A percentile compares a stretch with the other conserved stretches of the same genome.
Evolutionary conservation across 179 eudicot genomes (phyloP).

Genomic region (Beta macrorhiza): DNA sequence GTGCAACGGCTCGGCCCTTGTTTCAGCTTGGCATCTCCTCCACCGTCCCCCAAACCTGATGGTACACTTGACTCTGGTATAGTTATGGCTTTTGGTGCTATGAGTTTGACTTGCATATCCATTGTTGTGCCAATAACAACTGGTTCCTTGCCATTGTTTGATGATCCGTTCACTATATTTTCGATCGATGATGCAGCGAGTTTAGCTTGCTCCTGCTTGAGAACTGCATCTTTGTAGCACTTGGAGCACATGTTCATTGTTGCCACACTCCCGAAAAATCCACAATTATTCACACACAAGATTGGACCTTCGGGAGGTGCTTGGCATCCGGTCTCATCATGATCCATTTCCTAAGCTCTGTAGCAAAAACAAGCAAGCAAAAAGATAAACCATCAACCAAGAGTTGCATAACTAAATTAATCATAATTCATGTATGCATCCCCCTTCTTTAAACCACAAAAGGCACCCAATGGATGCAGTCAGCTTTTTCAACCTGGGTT

Average conservation of each 20-base stretch:
- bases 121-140: constrained; percentile 19
- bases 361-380: constrained; percentile 6
- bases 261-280: constrained; percentile 51
- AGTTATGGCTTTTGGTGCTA: constrained; percentile 35
- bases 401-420: not conserved
- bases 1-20: constrained; percentile 58
- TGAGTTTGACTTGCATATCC: constrained; percentile 33
- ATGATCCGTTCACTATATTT: constrained; percentile 65
- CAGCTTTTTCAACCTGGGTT: not conserved
- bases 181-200: constrained; percentile 76
- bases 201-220: constrained; percentile 68
- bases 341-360: constrained; percentile 45
- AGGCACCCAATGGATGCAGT: not conserved
- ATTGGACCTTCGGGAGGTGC: constrained; percentile 51
- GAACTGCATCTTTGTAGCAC: constrained; percentile 47
- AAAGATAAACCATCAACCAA: not conserved
- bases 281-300: constrained; percentile 49
- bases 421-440: not conserved
- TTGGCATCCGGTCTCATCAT: constrained; percentile 52
- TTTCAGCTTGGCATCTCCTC: constrained; percentile 38
- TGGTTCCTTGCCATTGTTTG: constrained; percentile 46
- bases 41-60: constrained; percentile 30
- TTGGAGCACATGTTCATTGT: constrained; percentile 57
- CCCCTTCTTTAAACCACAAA: not conserved
- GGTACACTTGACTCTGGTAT: constrained; percentile 36